Evolutionary conservation across 139 green algal species (phyloP), one percentile per base, ranked within the genome.

Genomic region (Chara braunii): DNA sequence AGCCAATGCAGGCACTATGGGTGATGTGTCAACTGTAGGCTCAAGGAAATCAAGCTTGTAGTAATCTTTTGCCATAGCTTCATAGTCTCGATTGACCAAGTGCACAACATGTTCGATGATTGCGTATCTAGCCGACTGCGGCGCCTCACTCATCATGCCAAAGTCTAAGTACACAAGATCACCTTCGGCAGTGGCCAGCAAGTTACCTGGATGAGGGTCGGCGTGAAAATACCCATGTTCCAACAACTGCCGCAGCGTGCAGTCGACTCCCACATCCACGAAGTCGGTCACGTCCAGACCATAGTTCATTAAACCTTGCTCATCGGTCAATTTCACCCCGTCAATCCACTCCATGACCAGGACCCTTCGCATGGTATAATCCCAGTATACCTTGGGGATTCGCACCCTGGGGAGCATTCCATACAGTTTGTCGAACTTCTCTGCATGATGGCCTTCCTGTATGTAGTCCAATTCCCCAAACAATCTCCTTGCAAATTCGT

Each of bases 341-440:
- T 98, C 88, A 24, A 97, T 92, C 90, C 90, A 98, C 71, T 96
- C 88, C 89, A 96, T 96, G n/a, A 80, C 89, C 40, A 97, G 72
- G 37, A 96, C 89, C 0, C 85, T 70, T 7, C 65, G 43, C 40
- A 60, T 63, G 34, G 82, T 86, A 57, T 61, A 60, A 43, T 83
- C 67, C 83, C 85, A 90, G 37, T 88, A 81, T 56, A 96, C 92
- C 24, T 32, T n/a, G n/a, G 77, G 77, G 30, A 79, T 62, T 9
- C 60, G 29, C 9, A 84, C 50, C 52, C 53, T 34, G n/a, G 64
- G 63, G 24, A 78, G 33, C 24, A 45, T 36, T 0, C 75, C 75
- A 32, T 82, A 84, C 14, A 84, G 48, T 56, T 58, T 37, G 53
- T 75, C 68, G 64, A 97, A 97, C 30, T 68, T 72, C 80, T 97